These are phyloP conservation scores for Pontederia paniculata DNA, from an alignment of 176 grass and related monocot genomes.

Conservation along the genomic window DNA sequence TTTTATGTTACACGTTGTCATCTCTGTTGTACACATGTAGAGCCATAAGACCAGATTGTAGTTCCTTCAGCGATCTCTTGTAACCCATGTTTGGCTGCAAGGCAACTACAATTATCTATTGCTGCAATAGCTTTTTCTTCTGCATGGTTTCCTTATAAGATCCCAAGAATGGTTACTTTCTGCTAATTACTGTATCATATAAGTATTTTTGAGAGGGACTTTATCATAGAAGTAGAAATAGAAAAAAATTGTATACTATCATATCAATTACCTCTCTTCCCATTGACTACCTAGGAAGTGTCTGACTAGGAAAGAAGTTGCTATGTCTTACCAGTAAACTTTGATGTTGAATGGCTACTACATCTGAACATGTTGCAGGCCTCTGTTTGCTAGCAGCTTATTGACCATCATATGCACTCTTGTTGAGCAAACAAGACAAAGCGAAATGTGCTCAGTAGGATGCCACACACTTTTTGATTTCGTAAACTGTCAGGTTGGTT, in stretches of 20 bases:
- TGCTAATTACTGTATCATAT: no score
- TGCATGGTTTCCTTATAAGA: no score
- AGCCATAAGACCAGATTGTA: no score
- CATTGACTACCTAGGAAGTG: neutral
- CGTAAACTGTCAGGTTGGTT: slow-evolving; percentile 74
- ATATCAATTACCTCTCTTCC: neutral
- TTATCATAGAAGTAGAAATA: no score
- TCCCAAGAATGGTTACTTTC: no score
- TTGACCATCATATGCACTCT: slow-evolving; percentile 65
- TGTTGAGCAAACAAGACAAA: slow-evolving; percentile 77
- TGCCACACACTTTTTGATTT: slow-evolving; percentile 88
- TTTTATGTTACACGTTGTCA: no score
- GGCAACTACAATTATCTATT: no score
- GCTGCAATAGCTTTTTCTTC: no score
- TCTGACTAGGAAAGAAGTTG: neutral
- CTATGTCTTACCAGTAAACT: neutral
- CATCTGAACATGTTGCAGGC: slow-evolving; percentile 47
- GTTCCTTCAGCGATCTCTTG: no score
- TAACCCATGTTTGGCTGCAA: no score
- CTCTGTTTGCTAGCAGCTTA: slow-evolving; percentile 83
- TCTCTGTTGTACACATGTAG: no score
- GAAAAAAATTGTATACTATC: neutral
- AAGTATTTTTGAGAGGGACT: no score
- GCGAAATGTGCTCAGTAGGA: slow-evolving; percentile 61
- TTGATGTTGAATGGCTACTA: neutral